Conservation (phyloP, 2,329 filamentous ascomycete genomes). For the Tolypocladium endophyticum region DNA sequence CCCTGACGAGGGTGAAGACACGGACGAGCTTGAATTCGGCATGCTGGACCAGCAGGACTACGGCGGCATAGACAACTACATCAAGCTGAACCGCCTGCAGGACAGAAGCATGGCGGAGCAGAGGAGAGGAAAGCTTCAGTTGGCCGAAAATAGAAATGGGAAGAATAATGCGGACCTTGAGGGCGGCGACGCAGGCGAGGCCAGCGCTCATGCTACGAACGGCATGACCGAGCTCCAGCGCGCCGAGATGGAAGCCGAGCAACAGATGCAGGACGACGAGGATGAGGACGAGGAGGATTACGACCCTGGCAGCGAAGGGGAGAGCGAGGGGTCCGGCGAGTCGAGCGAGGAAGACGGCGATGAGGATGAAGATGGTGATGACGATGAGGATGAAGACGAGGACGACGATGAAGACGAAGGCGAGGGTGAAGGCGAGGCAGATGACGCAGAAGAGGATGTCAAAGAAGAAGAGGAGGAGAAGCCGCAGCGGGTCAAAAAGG, state of each 20-base stretch:
- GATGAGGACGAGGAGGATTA: slow-evolving; percentile 58
- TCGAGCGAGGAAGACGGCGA: slow-evolving; percentile 42
- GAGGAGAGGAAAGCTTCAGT: slow-evolving; percentile 51
- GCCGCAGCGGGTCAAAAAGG: slow-evolving; percentile 4
- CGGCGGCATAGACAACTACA: slow-evolving; percentile 51
- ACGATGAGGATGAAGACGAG: slow-evolving; percentile 28
- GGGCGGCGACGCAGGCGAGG: slow-evolving; percentile 20
- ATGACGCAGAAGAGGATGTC: slow-evolving; percentile 8
- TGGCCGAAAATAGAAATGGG: slow-evolving; percentile 45
- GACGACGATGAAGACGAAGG: slow-evolving; percentile 27
- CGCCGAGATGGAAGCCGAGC: slow-evolving; percentile 40
- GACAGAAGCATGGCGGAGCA: slow-evolving; percentile 61
- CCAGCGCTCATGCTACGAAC: slow-evolving; percentile 19
- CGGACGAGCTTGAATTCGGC: slow-evolving; percentile 54
- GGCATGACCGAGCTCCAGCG: slow-evolving; percentile 38
- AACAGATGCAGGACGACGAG: slow-evolving; percentile 46
- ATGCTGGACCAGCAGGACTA: slow-evolving; percentile 65
- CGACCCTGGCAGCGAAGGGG: slow-evolving; percentile 50
- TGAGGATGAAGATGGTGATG: slow-evolving; percentile 36
- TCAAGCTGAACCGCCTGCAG: slow-evolving; percentile 49
- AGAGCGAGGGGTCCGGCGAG: slow-evolving; percentile 45
- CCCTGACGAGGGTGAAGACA: slow-evolving; percentile 32
- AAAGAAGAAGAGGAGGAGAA: slow-evolving; percentile 8
- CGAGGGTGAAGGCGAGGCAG: slow-evolving; percentile 14
- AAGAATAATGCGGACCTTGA: slow-evolving; percentile 33